Evolutionary conservation across 768 basidiomycete genomes (phyloP), one percentile per base, ranked within the genome.

Genomic region (Tricholoma flavovirens): DNA sequence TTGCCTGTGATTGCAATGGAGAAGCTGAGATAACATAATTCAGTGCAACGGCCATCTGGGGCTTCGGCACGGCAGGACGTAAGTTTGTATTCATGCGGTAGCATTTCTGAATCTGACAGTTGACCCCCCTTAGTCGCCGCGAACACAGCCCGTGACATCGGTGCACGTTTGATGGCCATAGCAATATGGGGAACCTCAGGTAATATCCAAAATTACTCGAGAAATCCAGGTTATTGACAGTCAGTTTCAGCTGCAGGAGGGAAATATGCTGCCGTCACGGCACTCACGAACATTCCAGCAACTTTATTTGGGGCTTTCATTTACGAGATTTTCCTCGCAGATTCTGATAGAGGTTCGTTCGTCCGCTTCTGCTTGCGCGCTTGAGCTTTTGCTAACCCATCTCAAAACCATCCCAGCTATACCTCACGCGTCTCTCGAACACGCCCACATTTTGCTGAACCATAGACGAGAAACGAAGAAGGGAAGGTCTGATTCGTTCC

Each of bases 131-230:
- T 55, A 83, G 79, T 88, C 42, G 76, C 83, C 9, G 74, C 85
- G 32, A 89, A 89, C 66, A 69, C 83, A 2, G 84, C 86, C 26
- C 84, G 87, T 64, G 87, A 88, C 64, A 29, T 89, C 38, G 87
- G 86, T n/a, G 83, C 77, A 3, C 81, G 87, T n/a, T 56, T 88
- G n/a, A 77, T 79, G 60, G 80, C 76, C 0, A 64, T 89, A 68
- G 74, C 83, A 4, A 78, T 88, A 54, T 88, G 82, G 77, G 86
- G 86, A 21, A 63, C 35, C 1, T 61, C 64, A 59, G 77, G 77
- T 76, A 30, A 30, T 15, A 3, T 12, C 14, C 56, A 26, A 67
- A 53, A 48, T 24, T 5, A 14, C 15, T 10, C 30, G 7, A 29
- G 12, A 15, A 5, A 57, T 49, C n/a, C 2, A 6, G 32, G 50